phyloP scores from a whole-genome alignment of 352 stramenopile species.

The Phytophthora cactorum region DNA sequence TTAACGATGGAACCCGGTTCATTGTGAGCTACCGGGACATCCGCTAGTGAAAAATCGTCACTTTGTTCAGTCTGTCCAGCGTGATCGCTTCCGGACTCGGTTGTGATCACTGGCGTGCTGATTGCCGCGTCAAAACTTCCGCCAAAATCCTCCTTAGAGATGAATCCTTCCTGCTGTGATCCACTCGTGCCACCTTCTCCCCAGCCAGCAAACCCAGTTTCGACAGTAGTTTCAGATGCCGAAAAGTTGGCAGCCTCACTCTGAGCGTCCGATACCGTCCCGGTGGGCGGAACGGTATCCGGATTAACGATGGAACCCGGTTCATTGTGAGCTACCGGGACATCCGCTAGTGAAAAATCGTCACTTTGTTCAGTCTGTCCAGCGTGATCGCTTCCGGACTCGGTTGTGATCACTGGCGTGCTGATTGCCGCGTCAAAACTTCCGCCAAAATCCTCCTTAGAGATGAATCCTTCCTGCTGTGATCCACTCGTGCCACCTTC shows the following conservation, averaged over 20 bases:
- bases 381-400: neutral
- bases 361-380: neutral
- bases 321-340: neutral
- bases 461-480: neutral
- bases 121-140: neutral
- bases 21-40: neutral
- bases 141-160: neutral
- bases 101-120: neutral
- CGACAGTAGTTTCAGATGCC: neutral
- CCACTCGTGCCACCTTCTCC: neutral
- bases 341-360: neutral
- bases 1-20: neutral
- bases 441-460: neutral
- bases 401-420: neutral
- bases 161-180: neutral
- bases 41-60: neutral
- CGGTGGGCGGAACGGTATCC: neutral
- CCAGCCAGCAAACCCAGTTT: neutral
- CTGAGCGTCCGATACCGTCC: neutral
- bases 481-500: neutral
- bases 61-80: neutral
- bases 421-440: neutral
- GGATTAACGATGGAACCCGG: no score
- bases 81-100: neutral
- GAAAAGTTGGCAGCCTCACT: slow-evolving; percentile 1